Evolutionary conservation across 2,329 filamentous ascomycete species (phyloP).

Genomic region (Fusarium sp.): DNA sequence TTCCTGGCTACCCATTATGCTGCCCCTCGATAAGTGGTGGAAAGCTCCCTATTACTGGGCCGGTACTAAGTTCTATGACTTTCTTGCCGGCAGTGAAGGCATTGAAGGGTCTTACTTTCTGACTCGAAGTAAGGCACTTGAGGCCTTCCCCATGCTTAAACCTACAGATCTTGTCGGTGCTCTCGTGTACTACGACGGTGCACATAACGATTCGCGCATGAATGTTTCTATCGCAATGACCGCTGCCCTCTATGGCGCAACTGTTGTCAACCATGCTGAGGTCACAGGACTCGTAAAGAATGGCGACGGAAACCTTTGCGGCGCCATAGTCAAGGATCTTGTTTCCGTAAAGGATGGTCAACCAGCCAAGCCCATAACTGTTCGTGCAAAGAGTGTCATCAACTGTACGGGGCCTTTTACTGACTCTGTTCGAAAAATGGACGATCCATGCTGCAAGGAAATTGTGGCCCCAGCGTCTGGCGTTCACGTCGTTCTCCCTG

Average conservation of each 20-base stretch:
- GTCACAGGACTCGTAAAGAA: constrained; percentile 82
- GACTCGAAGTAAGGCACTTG: constrained; percentile 84
- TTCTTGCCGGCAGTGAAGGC: constrained; percentile 84
- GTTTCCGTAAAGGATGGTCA: constrained; percentile 72
- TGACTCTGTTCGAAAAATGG: constrained; percentile 86
- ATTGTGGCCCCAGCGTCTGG: constrained; percentile 88
- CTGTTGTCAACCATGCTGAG: constrained; percentile 84
- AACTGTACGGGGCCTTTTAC: constrained; percentile 91
- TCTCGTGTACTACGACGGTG: constrained; percentile 90
- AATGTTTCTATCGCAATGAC: constrained; percentile 90
- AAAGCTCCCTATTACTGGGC: constrained; percentile 81
- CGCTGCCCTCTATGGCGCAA: constrained; percentile 85
- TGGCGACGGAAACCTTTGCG: constrained; percentile 74
- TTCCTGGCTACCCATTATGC: constrained; percentile 79
- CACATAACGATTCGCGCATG: constrained; percentile 93
- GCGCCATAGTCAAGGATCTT: constrained; percentile 77
- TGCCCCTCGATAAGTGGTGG: constrained; percentile 79
- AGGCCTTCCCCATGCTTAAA: constrained; percentile 90
- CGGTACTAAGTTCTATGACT: constrained; percentile 84
- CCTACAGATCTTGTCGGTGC: constrained; percentile 81
- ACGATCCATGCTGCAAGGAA: constrained; percentile 75
- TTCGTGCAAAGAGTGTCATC: constrained; percentile 83
- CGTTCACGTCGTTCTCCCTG: constrained; percentile 86
- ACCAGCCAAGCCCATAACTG: constrained; percentile 67
- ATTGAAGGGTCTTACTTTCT: constrained; percentile 91